A percentile compares a stretch with the other conserved stretches of the same genome.
Evolutionary conservation across 2,329 filamentous ascomycete genomes (phyloP).

Genomic region (Cytospora leucostoma): DNA sequence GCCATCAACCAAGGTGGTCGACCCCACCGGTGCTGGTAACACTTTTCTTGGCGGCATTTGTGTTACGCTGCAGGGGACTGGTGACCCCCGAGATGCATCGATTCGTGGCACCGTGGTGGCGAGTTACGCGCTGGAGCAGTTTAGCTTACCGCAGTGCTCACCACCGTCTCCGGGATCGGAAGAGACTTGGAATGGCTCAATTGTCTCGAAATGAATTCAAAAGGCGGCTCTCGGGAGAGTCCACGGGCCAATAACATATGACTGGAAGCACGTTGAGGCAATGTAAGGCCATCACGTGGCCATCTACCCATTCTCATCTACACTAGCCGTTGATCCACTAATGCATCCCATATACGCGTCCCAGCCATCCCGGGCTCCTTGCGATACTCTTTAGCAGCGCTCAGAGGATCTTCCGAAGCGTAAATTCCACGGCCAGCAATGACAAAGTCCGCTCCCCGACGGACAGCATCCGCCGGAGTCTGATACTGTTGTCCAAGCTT

Average conservation of each 20-base stretch:
- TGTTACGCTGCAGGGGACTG: slow-evolving; percentile 32
- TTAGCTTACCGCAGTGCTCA: slow-evolving; percentile 33
- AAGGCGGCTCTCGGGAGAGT: not conserved
- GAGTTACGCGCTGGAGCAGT: slow-evolving; percentile 38
- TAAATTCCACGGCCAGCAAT: not conserved
- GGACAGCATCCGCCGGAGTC: not conserved
- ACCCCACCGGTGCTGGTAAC: slow-evolving; percentile 42
- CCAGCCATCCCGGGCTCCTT: not conserved
- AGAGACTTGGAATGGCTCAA: not conserved
- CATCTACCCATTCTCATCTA: not conserved
- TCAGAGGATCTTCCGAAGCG: not conserved
- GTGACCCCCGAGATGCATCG: slow-evolving; percentile 33
- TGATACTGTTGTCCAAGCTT: not conserved
- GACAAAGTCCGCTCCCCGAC: not conserved
- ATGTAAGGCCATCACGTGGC: no score
- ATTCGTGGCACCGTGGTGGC: slow-evolving; percentile 38
- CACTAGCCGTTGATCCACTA: not conserved
- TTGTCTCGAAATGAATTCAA: not conserved
- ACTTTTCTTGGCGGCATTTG: slow-evolving; percentile 39
- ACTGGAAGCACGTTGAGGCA: not conserved
- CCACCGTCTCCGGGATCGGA: not conserved
- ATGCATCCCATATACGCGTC: not conserved
- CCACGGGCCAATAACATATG: not conserved
- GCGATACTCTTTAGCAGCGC: no score
- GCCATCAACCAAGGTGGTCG: slow-evolving; percentile 32